phyloP scores from a whole-genome alignment of 495 filamentous ascomycete genomes.

The Peziza echinospora region DNA sequence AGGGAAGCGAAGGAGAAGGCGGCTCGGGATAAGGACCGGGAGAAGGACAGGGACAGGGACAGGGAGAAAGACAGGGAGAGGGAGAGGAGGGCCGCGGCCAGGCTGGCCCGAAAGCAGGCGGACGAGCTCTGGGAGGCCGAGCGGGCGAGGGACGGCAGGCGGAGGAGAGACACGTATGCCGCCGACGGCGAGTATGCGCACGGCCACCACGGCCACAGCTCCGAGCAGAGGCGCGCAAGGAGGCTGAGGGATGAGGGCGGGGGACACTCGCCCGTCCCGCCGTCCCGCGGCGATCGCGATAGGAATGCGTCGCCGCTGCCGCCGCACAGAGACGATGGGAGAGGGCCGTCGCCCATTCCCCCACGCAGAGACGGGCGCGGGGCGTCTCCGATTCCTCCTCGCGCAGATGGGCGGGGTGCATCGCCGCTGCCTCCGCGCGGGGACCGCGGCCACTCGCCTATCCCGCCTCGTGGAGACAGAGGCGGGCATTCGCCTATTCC shows the following conservation, averaged over 20 bases:
- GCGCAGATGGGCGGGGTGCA: neutral
- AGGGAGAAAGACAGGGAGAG: neutral
- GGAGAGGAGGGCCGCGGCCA: neutral
- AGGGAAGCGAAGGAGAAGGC: conserved; percentile 3
- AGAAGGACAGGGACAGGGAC: conserved; percentile 7
- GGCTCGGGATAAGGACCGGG: conserved; percentile 9
- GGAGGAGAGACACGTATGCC: neutral
- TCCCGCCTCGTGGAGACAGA: neutral
- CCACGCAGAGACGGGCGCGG: neutral
- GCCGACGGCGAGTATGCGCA: neutral
- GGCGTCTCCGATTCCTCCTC: neutral
- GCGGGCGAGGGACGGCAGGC: neutral
- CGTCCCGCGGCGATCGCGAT: neutral
- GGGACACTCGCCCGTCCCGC: neutral
- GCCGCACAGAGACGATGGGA: neutral
- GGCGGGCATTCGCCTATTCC: neutral
- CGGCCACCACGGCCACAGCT: neutral
- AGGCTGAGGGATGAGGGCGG: neutral
- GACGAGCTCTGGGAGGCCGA: neutral
- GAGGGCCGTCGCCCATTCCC: neutral
- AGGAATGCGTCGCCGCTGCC: neutral
- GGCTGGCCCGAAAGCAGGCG: neutral
- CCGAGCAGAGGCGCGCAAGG: neutral
- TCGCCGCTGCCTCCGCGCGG: neutral
- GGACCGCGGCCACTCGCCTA: neutral